Conservation (phyloP, 2,329 filamentous ascomycete species). For the Aaosphaeria arxii region DNA sequence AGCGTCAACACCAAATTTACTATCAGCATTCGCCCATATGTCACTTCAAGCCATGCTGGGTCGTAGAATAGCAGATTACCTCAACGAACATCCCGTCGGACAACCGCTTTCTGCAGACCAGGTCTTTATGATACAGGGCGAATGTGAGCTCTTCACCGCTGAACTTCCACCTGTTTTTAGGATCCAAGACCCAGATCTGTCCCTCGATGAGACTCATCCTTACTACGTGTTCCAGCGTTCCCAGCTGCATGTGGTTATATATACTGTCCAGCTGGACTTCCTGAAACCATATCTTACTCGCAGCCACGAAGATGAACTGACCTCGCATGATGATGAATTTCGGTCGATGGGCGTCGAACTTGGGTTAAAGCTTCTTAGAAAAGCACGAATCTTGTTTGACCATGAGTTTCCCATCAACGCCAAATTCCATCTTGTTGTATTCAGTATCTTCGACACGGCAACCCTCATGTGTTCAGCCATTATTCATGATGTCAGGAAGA, state of each 20-base stretch:
- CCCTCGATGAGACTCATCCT: slow-evolving; percentile 39
- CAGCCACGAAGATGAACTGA: slow-evolving; percentile 20
- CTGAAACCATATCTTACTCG: slow-evolving; percentile 48
- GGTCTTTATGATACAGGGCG: slow-evolving; percentile 26
- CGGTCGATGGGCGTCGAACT: slow-evolving; percentile 45
- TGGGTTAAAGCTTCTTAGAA: slow-evolving; percentile 43
- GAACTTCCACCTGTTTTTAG: slow-evolving; percentile 43
- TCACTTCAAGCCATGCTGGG: slow-evolving; percentile 40
- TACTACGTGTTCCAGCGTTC: slow-evolving; percentile 49
- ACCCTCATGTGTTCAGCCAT: slow-evolving; percentile 52
- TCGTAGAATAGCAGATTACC: slow-evolving; percentile 21
- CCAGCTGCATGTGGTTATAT: slow-evolving; percentile 45
- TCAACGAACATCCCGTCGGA: slow-evolving; percentile 16
- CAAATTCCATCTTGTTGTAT: slow-evolving; percentile 51
- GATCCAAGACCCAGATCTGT: slow-evolving; percentile 41
- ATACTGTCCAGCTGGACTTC: slow-evolving; percentile 47
- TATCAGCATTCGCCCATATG: slow-evolving; percentile 46
- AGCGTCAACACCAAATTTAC: slow-evolving; percentile 31
- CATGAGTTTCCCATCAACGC: slow-evolving; percentile 46
- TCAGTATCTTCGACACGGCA: slow-evolving; percentile 52
- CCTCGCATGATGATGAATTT: slow-evolving; percentile 36
- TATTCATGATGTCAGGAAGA: slow-evolving; percentile 47
- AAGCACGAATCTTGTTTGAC: slow-evolving; percentile 43
- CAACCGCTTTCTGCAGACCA: slow-evolving; percentile 17
- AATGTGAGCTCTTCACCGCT: slow-evolving; percentile 44